Base-by-base conservation (phyloP, 306 rosid species). In the Pueraria montana region DNA sequence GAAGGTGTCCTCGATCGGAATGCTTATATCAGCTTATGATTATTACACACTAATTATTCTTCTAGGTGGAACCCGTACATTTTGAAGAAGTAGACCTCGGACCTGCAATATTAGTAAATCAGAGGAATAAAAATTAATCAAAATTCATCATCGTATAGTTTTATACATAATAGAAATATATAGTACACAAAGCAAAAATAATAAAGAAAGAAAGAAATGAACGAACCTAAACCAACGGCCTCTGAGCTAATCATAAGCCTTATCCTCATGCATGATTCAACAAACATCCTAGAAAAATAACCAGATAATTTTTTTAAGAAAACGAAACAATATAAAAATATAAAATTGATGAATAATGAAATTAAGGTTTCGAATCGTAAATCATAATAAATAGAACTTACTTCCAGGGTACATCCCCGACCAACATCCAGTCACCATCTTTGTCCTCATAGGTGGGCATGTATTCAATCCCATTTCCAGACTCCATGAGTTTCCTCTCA, bases 321-420 rank as follows among this genome's bases (percentile, higher is more conserved):
- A 75, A 20, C 42, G 27, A 38, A 38, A 67, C 6, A 64, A 23
- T 20, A 56, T 21, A n/a, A 8, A 55, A 1, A 8, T 20, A 56
- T 55, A 3, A 7, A 55, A 56, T 11, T 56, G 30, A 32, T 56
- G 13, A 56, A 20, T 56, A n/a, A n/a, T n/a, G n/a, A n/a, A n/a
- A n/a, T n/a, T n/a, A n/a, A n/a, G n/a, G n/a, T n/a, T 21, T 56
- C 16, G 0, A 70, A 70, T 43, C 1, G 8, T n/a, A 38, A 66
- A 66, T 18, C 14, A n/a, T n/a, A n/a, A 67, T 36, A 11, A 14
- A 20, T 24, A 6, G 52, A 77, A 80, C 90, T 82, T 84, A 91
- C 97, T 89, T 89, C 97, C 97, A 93, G 0, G 97, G 97, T 5
- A 92, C 97, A 89, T 92, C 97, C 24, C 97, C 97, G 24, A 91